Percentiles rank a stretch among this genome's conserved stretches.
phyloP scores from a whole-genome alignment of 1,284 basidiomycete species.

The Sutorius eximius region DNA sequence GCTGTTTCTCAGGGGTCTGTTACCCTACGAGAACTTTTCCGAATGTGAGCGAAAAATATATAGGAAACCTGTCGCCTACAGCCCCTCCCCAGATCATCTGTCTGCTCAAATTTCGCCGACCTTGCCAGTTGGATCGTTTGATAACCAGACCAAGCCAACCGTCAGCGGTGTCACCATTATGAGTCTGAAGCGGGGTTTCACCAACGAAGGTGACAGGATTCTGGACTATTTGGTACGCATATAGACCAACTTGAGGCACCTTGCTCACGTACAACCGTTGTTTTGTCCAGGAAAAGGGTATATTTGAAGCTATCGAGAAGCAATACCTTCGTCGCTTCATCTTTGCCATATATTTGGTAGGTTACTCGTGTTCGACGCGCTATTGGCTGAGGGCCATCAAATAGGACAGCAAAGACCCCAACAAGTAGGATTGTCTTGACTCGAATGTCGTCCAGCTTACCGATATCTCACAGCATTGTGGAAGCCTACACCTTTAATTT shows the following conservation, averaged over 20 bases:
- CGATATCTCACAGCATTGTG: conserved; percentile 55
- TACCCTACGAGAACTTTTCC: conserved; percentile 80
- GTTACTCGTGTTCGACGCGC: conserved; percentile 19
- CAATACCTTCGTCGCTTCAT: conserved; percentile 77
- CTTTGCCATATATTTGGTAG: conserved; percentile 77
- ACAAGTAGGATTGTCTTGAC: conserved; percentile 51
- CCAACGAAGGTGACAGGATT: conserved; percentile 76
- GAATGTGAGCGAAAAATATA: conserved; percentile 47
- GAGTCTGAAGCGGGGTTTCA: conserved; percentile 72
- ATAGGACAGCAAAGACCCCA: conserved; percentile 76
- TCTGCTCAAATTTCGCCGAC: conserved; percentile 29
- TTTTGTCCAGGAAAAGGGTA: conserved; percentile 64
- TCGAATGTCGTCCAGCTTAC: conserved; percentile 21
- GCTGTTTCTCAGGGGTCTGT: conserved; percentile 38
- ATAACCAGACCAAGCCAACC: conserved; percentile 19
- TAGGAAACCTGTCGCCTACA: neutral
- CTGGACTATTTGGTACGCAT: conserved; percentile 70
- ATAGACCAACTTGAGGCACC: conserved; percentile 13
- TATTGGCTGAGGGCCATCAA: conserved; percentile 2
- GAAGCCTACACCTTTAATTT: conserved; percentile 85
- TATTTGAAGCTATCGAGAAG: conserved; percentile 76
- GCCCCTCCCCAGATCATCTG: conserved; percentile 26
- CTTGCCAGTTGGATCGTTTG: conserved; percentile 21
- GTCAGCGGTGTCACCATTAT: conserved; percentile 41
- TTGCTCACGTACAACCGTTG: conserved; percentile 6